phyloP scores from a whole-genome alignment of 371 early-diverging fungal genomes.

The Sporodiniella umbellata region DNA sequence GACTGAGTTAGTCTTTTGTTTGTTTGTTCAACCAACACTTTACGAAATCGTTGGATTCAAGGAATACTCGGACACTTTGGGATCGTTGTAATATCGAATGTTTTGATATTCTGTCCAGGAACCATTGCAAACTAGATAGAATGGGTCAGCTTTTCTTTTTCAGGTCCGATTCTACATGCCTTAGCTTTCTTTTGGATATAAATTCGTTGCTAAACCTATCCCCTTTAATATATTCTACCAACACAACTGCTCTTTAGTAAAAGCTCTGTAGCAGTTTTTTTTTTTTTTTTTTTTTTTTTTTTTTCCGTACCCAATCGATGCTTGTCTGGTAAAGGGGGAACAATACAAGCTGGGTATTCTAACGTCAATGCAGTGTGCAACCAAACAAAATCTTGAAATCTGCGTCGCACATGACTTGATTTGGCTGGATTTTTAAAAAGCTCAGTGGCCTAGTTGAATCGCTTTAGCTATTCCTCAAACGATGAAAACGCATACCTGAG shows the following conservation, averaged over 20 bases:
- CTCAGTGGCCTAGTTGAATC: slow-evolving; percentile 9
- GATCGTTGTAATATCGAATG: slow-evolving; percentile 84
- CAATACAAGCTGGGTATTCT: slow-evolving; percentile 74
- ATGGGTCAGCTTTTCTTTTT: not conserved
- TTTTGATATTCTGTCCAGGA: slow-evolving; percentile 73
- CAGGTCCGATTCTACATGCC: slow-evolving; percentile 37
- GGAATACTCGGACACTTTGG: slow-evolving; percentile 67
- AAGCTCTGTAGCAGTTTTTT: not conserved
- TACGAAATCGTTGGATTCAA: slow-evolving; percentile 79
- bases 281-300: not conserved
- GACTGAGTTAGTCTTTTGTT: not conserved
- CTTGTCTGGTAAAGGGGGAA: slow-evolving; percentile 89
- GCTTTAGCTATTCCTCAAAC: not conserved
- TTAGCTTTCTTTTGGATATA: slow-evolving; percentile 71
- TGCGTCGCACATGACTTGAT: slow-evolving; percentile 57
- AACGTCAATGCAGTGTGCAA: slow-evolving; percentile 64
- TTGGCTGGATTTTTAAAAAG: slow-evolving; percentile 2
- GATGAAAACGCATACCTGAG: slow-evolving; percentile 46
- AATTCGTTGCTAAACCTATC: slow-evolving; percentile 89
- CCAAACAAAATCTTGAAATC: slow-evolving; percentile 91
- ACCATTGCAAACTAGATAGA: slow-evolving; percentile 67
- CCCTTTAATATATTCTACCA: slow-evolving; percentile 81
- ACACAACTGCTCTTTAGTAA: not conserved
- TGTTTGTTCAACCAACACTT: slow-evolving; percentile 1
- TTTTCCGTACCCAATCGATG: slow-evolving; percentile 68